Evolutionary conservation across 208 protist species (phyloP), one percentile per base, ranked within the genome.

Genomic region (Trypanosoma lewisi): DNA sequence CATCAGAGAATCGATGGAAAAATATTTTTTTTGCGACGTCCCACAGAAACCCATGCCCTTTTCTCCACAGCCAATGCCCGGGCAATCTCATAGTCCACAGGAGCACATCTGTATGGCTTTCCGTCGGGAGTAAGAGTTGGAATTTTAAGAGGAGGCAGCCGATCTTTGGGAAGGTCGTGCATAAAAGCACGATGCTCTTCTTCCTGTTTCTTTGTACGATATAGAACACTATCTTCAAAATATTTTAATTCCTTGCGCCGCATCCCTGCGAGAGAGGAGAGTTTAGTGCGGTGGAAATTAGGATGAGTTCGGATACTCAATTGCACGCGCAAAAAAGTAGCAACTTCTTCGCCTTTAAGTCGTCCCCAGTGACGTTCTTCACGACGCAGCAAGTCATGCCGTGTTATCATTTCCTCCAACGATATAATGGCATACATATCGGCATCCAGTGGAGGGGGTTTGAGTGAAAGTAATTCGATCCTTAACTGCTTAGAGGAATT

Each of bases 321-420:
- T 8, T 57, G 62, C 1, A 55, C 28, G 2, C 28, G 17, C 27
- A 81, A 62, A 63, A 51, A 71, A 25, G 45, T 45, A 5, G 69
- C 59, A 11, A 78, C 65, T 30, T 84, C 71, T 0, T 49, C 25
- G 17, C 44, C 59, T n/a, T 51, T 51, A 45, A 74, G 53, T 25
- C 42, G 63, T 28, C 67, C 48, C 12, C 71, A 50, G 16, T 44
- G 11, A 8, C 25, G 41, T 1, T 44, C 58, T 56, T 84, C 64
- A 8, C 39, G 31, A 8, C 48, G 11, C 23, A 49, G 12, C n/a
- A 80, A 8, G 12, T 41, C 52, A 2, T 36, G 33, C 1, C 82
- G 77, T n/a, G 25, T 52, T 27, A 55, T 31, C 44, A 70, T 36
- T 56, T 83, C 81, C 23, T 77, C 65, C 23, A 63, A 23, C 23